Percentiles rank a stretch among this genome's conserved stretches.
phyloP scores from a whole-genome alignment of 345 rosid genomes.

The Brassica incana region DNA sequence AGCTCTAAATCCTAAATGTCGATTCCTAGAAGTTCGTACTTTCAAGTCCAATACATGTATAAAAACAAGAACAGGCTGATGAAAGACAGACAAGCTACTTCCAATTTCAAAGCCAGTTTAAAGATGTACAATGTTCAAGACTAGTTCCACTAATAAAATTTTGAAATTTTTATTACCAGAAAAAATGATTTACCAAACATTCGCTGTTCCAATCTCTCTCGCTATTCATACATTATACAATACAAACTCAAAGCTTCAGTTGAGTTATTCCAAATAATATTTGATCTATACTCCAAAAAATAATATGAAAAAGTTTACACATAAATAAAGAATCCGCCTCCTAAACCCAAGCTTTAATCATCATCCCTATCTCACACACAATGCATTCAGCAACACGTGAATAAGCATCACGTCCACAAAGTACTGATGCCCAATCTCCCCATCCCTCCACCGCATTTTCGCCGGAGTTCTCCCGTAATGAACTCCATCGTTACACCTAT shows the following conservation, averaged over 20 bases:
- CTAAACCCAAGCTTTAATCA: constrained; percentile 9
- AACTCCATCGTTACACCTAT: constrained; percentile 86
- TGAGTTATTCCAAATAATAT: constrained; percentile 24
- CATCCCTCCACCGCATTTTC: constrained; percentile 88
- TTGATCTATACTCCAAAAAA: constrained; percentile 23
- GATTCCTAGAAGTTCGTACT: neutral
- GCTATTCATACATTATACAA: constrained; percentile 17
- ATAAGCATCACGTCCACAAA: constrained; percentile 94
- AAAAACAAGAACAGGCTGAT: neutral
- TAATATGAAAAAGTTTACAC: constrained; percentile 7
- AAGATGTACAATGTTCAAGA: neutral
- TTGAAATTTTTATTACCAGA: constrained; percentile 5
- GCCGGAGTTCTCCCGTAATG: constrained; percentile 90
- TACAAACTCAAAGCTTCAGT: neutral
- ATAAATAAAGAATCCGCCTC: constrained; percentile 30
- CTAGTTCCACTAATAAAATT: neutral
- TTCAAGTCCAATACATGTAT: neutral
- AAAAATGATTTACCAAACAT: neutral
- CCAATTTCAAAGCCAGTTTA: neutral
- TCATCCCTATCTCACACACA: constrained; percentile 53
- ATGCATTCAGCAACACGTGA: constrained; percentile 75
- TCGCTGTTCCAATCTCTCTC: constrained; percentile 16
- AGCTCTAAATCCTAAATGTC: neutral
- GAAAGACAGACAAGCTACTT: neutral
- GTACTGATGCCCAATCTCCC: constrained; percentile 93